Percentiles rank a stretch among this genome's conserved stretches.
Evolutionary conservation across 306 rosid species (phyloP).

Genomic region (Cucumis sativus): Cucumber_9930_V3 NC_026660.2:23009501-23010000

Average conservation of each 20-base stretch:
- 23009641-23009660: slow-evolving; percentile 72
- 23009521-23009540: slow-evolving; percentile 49
- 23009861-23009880: slow-evolving; percentile 81
- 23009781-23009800: slow-evolving; percentile 77
- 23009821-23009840: slow-evolving; percentile 93
- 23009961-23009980: background rate
- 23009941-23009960: background rate
- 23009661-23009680: slow-evolving; percentile 66
- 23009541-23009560: slow-evolving; percentile 94
- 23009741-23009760: slow-evolving; percentile 90
- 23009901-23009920: slow-evolving; percentile 83
- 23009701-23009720: slow-evolving; percentile 62
- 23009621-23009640: slow-evolving; percentile 94
- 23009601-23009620: slow-evolving; percentile 89
- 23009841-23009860: slow-evolving; percentile 93
- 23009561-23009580: slow-evolving; percentile 98
- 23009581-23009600: slow-evolving; percentile 72
- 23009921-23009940: slow-evolving; percentile 38
- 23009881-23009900: slow-evolving; percentile 80
- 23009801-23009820: slow-evolving; percentile 84
- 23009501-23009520: slow-evolving; percentile 19
- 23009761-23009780: slow-evolving; percentile 60
- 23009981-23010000: background rate
- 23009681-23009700: slow-evolving; percentile 85
- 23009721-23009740: slow-evolving; percentile 52